Conservation (phyloP, 2,329 filamentous ascomycete species). For the Colletotrichum sp. region DNA sequence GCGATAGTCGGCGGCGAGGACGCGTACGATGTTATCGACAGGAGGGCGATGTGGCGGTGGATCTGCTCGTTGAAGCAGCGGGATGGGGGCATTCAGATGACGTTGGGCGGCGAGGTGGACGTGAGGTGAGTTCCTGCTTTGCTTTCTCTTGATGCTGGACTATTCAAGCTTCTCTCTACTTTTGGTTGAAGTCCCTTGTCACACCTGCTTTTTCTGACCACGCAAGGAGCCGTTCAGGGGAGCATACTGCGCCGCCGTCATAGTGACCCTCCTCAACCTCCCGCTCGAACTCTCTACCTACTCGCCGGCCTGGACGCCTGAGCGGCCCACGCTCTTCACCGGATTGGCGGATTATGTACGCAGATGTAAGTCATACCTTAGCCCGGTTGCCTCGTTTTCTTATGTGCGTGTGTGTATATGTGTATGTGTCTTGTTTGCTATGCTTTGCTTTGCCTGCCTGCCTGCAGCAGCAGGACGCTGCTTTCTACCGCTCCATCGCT, state of each 20-base stretch:
- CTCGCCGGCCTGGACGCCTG: slow-evolving; percentile 69
- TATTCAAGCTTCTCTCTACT: background rate
- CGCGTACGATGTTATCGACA: slow-evolving; percentile 77
- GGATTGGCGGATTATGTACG: slow-evolving; percentile 81
- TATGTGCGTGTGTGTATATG: background rate
- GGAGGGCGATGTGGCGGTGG: slow-evolving; percentile 89
- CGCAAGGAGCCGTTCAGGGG: slow-evolving; percentile 58
- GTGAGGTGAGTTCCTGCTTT: slow-evolving; percentile 66
- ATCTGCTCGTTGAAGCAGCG: slow-evolving; percentile 84
- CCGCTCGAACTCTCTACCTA: slow-evolving; percentile 79
- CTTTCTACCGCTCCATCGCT: background rate
- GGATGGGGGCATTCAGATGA: slow-evolving; percentile 90
- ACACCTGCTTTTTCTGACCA: slow-evolving; percentile 20
- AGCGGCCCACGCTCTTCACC: slow-evolving; percentile 69
- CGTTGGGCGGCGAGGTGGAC: slow-evolving; percentile 87
- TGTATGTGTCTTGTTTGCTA: background rate
- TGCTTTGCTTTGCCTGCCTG: background rate
- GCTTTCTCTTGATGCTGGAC: background rate
- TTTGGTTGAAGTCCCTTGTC: background rate
- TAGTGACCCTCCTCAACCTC: slow-evolving; percentile 83
- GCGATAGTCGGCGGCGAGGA: slow-evolving; percentile 79
- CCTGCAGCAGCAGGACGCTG: background rate
- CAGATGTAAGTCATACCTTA: slow-evolving; percentile 65
- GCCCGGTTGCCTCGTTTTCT: slow-evolving; percentile 4
- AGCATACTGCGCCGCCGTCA: slow-evolving; percentile 87